Percentiles rank a stretch among this genome's conserved stretches.
Evolutionary conservation across 805 yeast species (phyloP).

Genomic region (Maudiozyma turicensis): DNA sequence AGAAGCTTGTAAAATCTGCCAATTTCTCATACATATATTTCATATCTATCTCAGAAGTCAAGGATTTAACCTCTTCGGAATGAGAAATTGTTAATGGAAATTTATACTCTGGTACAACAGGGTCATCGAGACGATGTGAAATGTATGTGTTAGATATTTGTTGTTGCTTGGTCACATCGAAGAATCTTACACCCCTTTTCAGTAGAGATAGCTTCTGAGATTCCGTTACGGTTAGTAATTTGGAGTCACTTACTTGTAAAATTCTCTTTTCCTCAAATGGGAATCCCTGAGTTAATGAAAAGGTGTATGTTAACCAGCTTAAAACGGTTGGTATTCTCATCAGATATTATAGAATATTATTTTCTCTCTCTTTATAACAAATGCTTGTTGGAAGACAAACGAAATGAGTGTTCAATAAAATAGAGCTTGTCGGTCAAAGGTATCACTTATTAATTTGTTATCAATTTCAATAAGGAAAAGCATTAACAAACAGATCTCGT

Average conservation of each 20-base stretch:
- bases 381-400: too few relatives aligned
- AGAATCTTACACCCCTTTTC: slow-evolving; percentile 43
- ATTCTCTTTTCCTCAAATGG: slow-evolving; percentile 13
- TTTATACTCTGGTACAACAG: slow-evolving; percentile 26
- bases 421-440: too few relatives aligned
- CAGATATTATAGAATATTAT: too few relatives aligned
- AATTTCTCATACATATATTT: slow-evolving; percentile 43
- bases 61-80: slow-evolving; percentile 30
- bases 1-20: slow-evolving; percentile 57
- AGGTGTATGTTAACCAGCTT: background rate
- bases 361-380: too few relatives aligned
- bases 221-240: slow-evolving; percentile 30
- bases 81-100: slow-evolving; percentile 44
- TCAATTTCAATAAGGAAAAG: too few relatives aligned
- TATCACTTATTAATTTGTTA: too few relatives aligned
- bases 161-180: slow-evolving; percentile 47
- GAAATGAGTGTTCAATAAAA: too few relatives aligned
- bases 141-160: slow-evolving; percentile 13
- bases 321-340: background rate
- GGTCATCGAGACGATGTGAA: slow-evolving; percentile 7
- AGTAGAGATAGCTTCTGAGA: slow-evolving; percentile 36
- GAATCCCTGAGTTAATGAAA: background rate
- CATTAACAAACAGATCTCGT: too few relatives aligned
- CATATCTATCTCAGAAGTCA: slow-evolving; percentile 38
- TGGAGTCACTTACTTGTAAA: slow-evolving; percentile 18